Evolutionary conservation across 371 early-diverging fungal species (phyloP).

Genomic region (Syncephalastrum racemosum): DNA sequence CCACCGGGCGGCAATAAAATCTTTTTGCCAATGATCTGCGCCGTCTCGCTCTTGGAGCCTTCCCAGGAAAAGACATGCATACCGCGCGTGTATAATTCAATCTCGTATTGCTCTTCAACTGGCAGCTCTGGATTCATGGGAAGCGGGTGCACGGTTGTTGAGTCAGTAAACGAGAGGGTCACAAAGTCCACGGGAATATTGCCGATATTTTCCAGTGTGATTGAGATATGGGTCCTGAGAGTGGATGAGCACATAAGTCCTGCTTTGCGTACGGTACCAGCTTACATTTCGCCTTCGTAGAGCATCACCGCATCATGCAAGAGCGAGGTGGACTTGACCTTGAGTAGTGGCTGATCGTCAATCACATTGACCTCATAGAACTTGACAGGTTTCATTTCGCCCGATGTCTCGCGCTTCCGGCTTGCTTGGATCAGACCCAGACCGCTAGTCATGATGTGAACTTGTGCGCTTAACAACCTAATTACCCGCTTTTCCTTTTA

Average conservation of each 20-base stretch:
- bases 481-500: conserved; percentile 8
- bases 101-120: conserved; percentile 74
- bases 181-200: conserved; percentile 69
- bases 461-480: not conserved
- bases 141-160: conserved; percentile 45
- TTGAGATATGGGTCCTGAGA: conserved; percentile 52
- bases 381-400: conserved; percentile 24
- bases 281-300: conserved; percentile 79
- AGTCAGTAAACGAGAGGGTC: conserved; percentile 67
- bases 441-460: conserved; percentile 23
- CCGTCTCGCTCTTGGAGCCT: conserved; percentile 30
- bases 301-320: conserved; percentile 74
- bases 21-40: conserved; percentile 36
- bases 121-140: conserved; percentile 53
- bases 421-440: conserved; percentile 27
- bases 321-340: conserved; percentile 57
- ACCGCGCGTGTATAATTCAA: conserved; percentile 66
- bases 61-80: conserved; percentile 71
- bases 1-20: conserved; percentile 60
- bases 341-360: conserved; percentile 66
- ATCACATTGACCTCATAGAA: conserved; percentile 65
- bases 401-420: conserved; percentile 22
- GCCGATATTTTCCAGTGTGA: conserved; percentile 77
- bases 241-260: not conserved
- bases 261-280: not conserved